Evolutionary conservation across 345 rosid genomes (phyloP).

Genomic region (Corchorus capsularis): DNA sequence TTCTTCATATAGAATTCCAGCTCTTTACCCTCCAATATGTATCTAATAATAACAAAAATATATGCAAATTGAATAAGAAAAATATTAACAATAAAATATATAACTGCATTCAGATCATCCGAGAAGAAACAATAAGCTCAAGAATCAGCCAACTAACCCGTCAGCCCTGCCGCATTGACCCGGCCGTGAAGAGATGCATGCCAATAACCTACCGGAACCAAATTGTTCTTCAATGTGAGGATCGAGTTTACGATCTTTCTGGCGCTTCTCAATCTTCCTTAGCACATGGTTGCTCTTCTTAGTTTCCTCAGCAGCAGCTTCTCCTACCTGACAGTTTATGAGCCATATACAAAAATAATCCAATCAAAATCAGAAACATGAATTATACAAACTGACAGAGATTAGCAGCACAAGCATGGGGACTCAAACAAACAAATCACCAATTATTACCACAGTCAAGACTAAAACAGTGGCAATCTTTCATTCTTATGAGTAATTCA

Average conservation of each 20-base stretch:
- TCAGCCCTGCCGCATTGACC: slow-evolving; percentile 64
- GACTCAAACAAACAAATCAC: background rate
- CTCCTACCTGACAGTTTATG: slow-evolving; percentile 39
- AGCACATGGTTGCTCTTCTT: slow-evolving; percentile 56
- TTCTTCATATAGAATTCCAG: slow-evolving; percentile 40
- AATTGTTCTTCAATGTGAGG: slow-evolving; percentile 58
- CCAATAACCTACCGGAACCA: slow-evolving; percentile 51
- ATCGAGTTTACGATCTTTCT: slow-evolving; percentile 46
- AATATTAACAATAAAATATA: background rate
- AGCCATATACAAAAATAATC: background rate
- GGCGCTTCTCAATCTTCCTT: slow-evolving; percentile 55
- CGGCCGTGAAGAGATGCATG: slow-evolving; percentile 57
- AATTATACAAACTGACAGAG: background rate
- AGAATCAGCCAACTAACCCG: slow-evolving; percentile 35
- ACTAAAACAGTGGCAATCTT: background rate
- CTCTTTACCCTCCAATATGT: slow-evolving; percentile 43
- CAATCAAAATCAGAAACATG: background rate
- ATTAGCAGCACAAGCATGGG: background rate
- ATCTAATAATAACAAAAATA: slow-evolving; percentile 8
- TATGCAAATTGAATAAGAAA: background rate
- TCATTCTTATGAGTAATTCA: background rate
- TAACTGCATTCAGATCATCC: background rate
- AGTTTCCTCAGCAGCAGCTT: slow-evolving; percentile 38
- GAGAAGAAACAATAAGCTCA: background rate
- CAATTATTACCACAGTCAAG: background rate